These are phyloP conservation scores for Sclerotinia minor DNA, from an alignment of 2,329 filamentous ascomycete genomes.

Conservation along the genomic window DNA sequence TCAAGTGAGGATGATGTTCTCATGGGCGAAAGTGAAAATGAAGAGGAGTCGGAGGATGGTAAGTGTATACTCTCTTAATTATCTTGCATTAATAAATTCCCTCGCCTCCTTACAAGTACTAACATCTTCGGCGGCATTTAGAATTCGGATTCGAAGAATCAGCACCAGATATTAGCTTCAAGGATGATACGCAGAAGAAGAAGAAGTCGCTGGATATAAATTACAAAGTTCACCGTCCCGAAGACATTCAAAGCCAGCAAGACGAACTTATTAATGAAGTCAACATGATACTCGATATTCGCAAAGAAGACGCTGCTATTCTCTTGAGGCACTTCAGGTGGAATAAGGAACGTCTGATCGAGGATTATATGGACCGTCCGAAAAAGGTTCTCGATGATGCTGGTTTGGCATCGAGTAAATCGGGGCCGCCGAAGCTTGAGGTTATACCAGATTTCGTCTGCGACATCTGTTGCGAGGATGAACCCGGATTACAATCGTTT, in stretches of 20 bases:
- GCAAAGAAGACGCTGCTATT: slow-evolving; percentile 87
- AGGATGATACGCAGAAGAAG: slow-evolving; percentile 68
- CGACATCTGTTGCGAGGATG: slow-evolving; percentile 96
- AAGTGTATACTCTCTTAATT: slow-evolving; percentile 20
- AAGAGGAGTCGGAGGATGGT: slow-evolving; percentile 55
- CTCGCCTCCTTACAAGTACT: slow-evolving; percentile 24
- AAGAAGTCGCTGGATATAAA: slow-evolving; percentile 79
- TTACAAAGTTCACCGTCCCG: slow-evolving; percentile 76
- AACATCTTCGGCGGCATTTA: slow-evolving; percentile 25
- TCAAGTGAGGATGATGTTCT: slow-evolving; percentile 75
- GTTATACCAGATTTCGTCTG: slow-evolving; percentile 76
- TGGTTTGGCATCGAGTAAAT: slow-evolving; percentile 69
- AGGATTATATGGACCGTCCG: slow-evolving; percentile 91
- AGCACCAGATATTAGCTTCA: slow-evolving; percentile 50
- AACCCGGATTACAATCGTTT: slow-evolving; percentile 73
- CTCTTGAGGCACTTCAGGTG: slow-evolving; percentile 85
- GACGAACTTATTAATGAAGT: slow-evolving; percentile 85
- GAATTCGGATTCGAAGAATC: slow-evolving; percentile 50
- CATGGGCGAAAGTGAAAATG: slow-evolving; percentile 77
- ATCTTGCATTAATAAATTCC: slow-evolving; percentile 6
- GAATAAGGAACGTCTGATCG: slow-evolving; percentile 95
- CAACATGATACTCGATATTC: slow-evolving; percentile 84
- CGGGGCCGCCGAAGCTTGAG: slow-evolving; percentile 66
- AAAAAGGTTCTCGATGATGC: slow-evolving; percentile 80
- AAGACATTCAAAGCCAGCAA: slow-evolving; percentile 82